These are phyloP conservation scores for sorghum (Sorghum bicolor) DNA, from an alignment of 176 grass and related monocot species.

Conservation along the genomic window DNA sequence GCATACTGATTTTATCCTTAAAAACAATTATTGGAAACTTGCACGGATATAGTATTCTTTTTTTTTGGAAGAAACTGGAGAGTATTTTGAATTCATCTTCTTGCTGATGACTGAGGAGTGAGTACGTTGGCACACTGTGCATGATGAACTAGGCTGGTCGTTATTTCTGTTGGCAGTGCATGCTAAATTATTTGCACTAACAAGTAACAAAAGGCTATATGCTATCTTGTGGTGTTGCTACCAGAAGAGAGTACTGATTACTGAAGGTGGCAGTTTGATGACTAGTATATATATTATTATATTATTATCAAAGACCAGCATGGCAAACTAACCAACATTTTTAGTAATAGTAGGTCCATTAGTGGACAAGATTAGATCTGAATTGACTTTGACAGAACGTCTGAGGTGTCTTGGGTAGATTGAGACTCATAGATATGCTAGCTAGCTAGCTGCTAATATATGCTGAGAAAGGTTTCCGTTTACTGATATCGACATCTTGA, in stretches of 20 bases:
- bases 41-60: not conserved
- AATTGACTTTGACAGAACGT: conserved; percentile 45
- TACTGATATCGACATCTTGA: conserved; percentile 1
- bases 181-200: not conserved
- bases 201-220: not conserved
- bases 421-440: not conserved
- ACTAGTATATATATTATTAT: not conserved
- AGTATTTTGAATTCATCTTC: not conserved
- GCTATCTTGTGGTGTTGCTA: conserved; percentile 15
- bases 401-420: not conserved
- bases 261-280: conserved; percentile 14
- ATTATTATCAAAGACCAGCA: conserved; percentile 25
- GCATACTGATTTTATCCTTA: too few relatives aligned
- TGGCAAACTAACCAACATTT: conserved; percentile 30
- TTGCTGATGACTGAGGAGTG: not conserved
- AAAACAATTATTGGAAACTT: not conserved
- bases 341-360: conserved; percentile 17
- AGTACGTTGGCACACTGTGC: not conserved
- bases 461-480: not conserved
- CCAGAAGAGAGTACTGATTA: not conserved
- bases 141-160: not conserved
- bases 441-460: conserved; percentile 5
- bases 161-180: conserved; percentile 24
- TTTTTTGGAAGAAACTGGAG: too few relatives aligned
- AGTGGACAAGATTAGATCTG: conserved; percentile 31